Conservation (phyloP, 441 rosid species). For the Metrosideros polymorpha region DNA sequence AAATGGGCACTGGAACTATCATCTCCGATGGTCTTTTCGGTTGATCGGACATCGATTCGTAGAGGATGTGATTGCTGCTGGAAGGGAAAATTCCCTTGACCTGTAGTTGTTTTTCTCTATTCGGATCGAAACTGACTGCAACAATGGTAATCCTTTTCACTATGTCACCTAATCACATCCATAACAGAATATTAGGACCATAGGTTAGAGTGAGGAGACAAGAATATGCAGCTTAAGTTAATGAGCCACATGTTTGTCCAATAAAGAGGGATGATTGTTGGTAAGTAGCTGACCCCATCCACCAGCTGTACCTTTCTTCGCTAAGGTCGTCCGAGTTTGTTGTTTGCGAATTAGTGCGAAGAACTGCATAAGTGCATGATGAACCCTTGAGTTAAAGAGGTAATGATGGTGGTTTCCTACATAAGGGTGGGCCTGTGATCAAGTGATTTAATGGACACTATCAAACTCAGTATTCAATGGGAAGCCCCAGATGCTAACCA, state of each 20-base stretch:
- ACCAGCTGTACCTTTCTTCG: not conserved
- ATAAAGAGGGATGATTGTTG: not conserved
- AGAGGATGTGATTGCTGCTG: not conserved
- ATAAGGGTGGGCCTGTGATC: not conserved
- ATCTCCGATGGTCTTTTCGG: not conserved
- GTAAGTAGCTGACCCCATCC: not conserved
- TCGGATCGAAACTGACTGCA: not conserved
- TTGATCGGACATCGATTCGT: not conserved
- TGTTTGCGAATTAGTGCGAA: not conserved
- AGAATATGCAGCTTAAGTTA: not conserved
- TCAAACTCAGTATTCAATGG: not conserved
- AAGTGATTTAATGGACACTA: not conserved
- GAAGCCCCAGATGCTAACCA: not conserved
- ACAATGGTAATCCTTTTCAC: not conserved
- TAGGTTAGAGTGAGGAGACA: not conserved
- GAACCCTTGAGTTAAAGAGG: not conserved
- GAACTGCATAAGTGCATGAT: not conserved
- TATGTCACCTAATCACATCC: not conserved
- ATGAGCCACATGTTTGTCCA: not conserved
- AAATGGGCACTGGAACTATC: not conserved
- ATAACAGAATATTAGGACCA: not conserved
- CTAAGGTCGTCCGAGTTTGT: not conserved
- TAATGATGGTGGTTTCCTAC: not conserved
- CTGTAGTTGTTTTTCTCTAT: not conserved
- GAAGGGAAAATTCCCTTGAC: not conserved